phyloP scores from a whole-genome alignment of 2,329 filamentous ascomycete species.

The Fusarium keratoplasticum region DNA sequence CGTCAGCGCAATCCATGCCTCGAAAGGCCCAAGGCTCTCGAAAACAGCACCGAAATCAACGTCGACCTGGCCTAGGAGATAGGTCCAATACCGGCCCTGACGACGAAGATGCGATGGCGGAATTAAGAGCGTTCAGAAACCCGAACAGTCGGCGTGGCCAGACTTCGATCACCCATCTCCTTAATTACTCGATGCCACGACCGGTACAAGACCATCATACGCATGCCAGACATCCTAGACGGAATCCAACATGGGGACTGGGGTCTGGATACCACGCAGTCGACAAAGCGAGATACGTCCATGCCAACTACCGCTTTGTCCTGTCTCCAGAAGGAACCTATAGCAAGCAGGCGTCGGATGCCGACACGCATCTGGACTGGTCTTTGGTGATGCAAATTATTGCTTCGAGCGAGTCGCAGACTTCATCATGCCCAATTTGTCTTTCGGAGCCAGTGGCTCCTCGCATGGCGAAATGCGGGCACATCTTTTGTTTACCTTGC shows the following conservation, averaged over 20 bases:
- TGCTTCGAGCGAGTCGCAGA: conserved; percentile 89
- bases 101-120: conserved; percentile 89
- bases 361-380: conserved; percentile 93
- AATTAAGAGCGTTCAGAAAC: conserved; percentile 73
- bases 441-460: conserved; percentile 92
- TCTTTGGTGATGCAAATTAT: conserved; percentile 89
- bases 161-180: conserved; percentile 95
- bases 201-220: conserved; percentile 70
- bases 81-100: conserved; percentile 59
- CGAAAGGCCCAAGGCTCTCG: conserved; percentile 81
- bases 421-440: conserved; percentile 92
- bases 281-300: conserved; percentile 91
- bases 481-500: conserved; percentile 96
- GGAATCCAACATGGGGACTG: conserved; percentile 83
- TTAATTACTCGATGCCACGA: conserved; percentile 88
- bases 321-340: conserved; percentile 87
- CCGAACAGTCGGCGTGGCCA: conserved; percentile 84
- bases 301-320: conserved; percentile 98
- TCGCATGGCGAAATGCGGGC: conserved; percentile 95
- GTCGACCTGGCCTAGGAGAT: conserved; percentile 68
- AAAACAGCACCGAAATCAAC: conserved; percentile 87
- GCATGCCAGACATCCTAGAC: conserved; percentile 69
- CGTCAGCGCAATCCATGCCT: conserved; percentile 57
- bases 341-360: conserved; percentile 81
- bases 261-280: conserved; percentile 90